phyloP scores from a whole-genome alignment of 768 basidiomycete genomes.

The Boletus bicolor region DNA sequence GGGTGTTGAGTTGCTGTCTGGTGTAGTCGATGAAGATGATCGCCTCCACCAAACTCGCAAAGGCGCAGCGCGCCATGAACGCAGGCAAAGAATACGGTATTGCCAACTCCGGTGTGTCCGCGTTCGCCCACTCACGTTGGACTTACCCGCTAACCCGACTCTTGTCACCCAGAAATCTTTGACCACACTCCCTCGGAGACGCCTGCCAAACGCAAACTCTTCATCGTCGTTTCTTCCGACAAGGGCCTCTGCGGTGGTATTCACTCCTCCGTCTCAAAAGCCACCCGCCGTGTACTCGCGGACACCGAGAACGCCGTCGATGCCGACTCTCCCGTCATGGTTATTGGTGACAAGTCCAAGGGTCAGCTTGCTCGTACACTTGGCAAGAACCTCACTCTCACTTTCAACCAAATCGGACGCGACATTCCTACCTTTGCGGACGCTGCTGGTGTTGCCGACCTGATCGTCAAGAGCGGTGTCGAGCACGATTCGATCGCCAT shows the following conservation, averaged over 20 bases:
- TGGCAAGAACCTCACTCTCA: conserved; percentile 65
- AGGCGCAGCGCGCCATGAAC: conserved; percentile 92
- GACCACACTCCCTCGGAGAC: conserved; percentile 68
- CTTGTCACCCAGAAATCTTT: conserved; percentile 71
- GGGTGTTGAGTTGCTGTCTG: conserved; percentile 3
- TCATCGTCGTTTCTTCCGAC: conserved; percentile 95
- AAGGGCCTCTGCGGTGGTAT: conserved; percentile 99
- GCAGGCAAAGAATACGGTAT: conserved; percentile 90
- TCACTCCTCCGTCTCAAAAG: conserved; percentile 94
- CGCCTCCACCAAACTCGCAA: conserved; percentile 93
- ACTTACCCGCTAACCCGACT: conserved; percentile 4
- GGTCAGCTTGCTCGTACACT: conserved; percentile 74
- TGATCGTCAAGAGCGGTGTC: conserved; percentile 81
- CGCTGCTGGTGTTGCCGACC: conserved; percentile 89
- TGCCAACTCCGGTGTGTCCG: conserved; percentile 74
- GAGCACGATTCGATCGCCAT: conserved; percentile 83
- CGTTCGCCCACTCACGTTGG: neutral
- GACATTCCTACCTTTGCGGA: conserved; percentile 97
- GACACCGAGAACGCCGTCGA: conserved; percentile 51
- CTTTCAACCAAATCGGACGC: conserved; percentile 97
- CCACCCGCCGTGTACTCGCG: conserved; percentile 68
- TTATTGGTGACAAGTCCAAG: conserved; percentile 98
- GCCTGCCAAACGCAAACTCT: conserved; percentile 74
- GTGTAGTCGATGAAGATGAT: conserved; percentile 97
- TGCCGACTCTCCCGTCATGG: conserved; percentile 66